Conservation (phyloP, 2,329 filamentous ascomycete genomes). For the Phoma herbarum region DNA sequence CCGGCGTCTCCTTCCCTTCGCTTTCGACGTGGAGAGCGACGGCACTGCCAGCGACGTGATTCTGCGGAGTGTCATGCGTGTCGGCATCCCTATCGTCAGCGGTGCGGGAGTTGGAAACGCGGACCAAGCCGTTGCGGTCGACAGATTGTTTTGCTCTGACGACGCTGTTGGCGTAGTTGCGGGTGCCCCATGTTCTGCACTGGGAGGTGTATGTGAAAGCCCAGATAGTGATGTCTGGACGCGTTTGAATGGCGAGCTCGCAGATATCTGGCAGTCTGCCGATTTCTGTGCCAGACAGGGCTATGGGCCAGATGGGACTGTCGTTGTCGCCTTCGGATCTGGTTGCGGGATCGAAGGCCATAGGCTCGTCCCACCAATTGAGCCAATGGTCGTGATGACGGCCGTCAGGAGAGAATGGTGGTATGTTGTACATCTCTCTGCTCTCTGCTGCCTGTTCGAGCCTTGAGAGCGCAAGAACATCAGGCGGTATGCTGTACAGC, state of each 20-base stretch:
- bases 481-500: conserved; percentile 68
- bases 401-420: conserved; percentile 21
- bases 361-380: conserved; percentile 40
- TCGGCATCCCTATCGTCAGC: conserved; percentile 27
- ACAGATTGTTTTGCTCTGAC: conserved; percentile 25
- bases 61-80: conserved; percentile 21
- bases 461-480: conserved; percentile 52
- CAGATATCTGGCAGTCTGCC: conserved; percentile 57
- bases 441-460: conserved; percentile 36
- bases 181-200: conserved; percentile 59
- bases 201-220: conserved; percentile 58
- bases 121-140: conserved; percentile 39
- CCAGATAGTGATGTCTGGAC: conserved; percentile 60
- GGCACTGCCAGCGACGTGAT: neutral
- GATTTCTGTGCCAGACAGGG: conserved; percentile 60
- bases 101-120: conserved; percentile 13
- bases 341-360: neutral
- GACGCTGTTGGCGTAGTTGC: conserved; percentile 31
- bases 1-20: conserved; percentile 6
- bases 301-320: conserved; percentile 57
- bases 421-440: conserved; percentile 27
- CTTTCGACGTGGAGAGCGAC: conserved; percentile 1
- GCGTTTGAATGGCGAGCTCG: conserved; percentile 61
- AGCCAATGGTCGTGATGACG: conserved; percentile 41
- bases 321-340: conserved; percentile 7